phyloP scores from a whole-genome alignment of 768 basidiomycete species.

The Termitomyces sp. region DNA sequence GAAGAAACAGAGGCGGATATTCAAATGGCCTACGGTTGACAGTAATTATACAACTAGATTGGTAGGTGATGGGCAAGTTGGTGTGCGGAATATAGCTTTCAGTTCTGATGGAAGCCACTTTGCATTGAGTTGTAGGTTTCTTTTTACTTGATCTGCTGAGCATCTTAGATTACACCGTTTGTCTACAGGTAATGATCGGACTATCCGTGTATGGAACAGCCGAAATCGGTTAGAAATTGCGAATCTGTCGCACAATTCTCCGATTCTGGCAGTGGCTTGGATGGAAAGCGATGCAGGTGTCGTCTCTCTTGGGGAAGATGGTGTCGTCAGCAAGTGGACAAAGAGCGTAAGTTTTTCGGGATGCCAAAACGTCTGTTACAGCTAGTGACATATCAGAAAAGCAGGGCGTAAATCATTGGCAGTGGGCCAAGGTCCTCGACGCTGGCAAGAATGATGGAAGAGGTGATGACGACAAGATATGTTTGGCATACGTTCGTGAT shows the following conservation, averaged over 20 bases:
- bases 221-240: constrained; percentile 48
- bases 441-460: constrained; percentile 37
- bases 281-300: constrained; percentile 57
- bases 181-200: constrained; percentile 50
- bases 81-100: constrained; percentile 48
- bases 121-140: constrained; percentile 54
- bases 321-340: constrained; percentile 59
- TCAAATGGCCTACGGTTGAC: constrained; percentile 49
- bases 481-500: constrained; percentile 56
- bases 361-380: not conserved
- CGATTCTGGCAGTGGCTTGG: constrained; percentile 54
- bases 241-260: constrained; percentile 50
- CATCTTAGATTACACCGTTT: constrained; percentile 6
- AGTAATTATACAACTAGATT: constrained; percentile 36
- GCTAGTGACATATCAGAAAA: constrained; percentile 1
- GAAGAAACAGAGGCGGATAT: constrained; percentile 33
- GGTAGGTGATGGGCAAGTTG: constrained; percentile 45
- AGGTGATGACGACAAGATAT: constrained; percentile 38
- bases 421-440: constrained; percentile 54
- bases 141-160: not conserved
- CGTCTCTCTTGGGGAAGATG: constrained; percentile 56
- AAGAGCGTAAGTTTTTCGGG: constrained; percentile 40
- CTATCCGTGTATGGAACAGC: constrained; percentile 65
- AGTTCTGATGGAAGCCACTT: constrained; percentile 54
- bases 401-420: constrained; percentile 52